These are phyloP conservation scores for Rubia peregrina DNA, from an alignment of 305 asterid species.

Conservation along the genomic window DNA sequence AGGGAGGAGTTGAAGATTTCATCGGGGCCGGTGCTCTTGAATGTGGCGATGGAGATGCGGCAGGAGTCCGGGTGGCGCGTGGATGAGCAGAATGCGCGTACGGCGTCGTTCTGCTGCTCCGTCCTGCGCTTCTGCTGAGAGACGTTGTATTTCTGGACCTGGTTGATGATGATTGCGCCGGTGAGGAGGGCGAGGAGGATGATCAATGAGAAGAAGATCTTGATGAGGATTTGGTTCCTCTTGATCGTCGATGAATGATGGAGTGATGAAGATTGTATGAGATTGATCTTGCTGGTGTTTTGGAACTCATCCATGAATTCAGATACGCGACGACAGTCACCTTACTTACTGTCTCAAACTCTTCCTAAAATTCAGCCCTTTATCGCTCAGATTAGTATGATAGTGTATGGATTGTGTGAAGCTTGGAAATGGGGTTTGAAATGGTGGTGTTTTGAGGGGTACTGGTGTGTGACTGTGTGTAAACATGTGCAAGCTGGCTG, in stretches of 20 bases:
- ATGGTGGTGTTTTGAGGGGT: neutral
- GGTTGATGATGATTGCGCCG: slow-evolving; percentile 8
- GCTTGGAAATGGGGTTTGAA: neutral
- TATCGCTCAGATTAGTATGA: neutral
- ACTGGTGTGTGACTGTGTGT: neutral
- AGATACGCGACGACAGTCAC: neutral
- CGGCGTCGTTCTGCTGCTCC: slow-evolving; percentile 10
- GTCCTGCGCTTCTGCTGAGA: slow-evolving; percentile 7
- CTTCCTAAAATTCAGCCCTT: neutral
- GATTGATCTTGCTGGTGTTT: slow-evolving; percentile 10
- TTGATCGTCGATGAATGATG: neutral
- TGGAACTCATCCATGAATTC: neutral
- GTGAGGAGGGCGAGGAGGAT: slow-evolving; percentile 12
- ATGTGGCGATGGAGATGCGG: neutral
- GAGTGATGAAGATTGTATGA: neutral
- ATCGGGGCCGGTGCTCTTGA: slow-evolving; percentile 2
- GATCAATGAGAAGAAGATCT: slow-evolving; percentile 2
- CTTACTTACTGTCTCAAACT: no score
- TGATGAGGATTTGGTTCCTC: slow-evolving; percentile 12
- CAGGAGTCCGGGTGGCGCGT: slow-evolving; percentile 13
- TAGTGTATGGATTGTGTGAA: neutral
- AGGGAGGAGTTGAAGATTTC: slow-evolving; percentile 16
- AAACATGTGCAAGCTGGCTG: neutral
- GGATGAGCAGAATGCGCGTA: slow-evolving; percentile 13
- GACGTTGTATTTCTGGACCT: slow-evolving; percentile 10